phyloP scores from a whole-genome alignment of 148 eudicot genomes.

The Chenopodium suecicum region DNA sequence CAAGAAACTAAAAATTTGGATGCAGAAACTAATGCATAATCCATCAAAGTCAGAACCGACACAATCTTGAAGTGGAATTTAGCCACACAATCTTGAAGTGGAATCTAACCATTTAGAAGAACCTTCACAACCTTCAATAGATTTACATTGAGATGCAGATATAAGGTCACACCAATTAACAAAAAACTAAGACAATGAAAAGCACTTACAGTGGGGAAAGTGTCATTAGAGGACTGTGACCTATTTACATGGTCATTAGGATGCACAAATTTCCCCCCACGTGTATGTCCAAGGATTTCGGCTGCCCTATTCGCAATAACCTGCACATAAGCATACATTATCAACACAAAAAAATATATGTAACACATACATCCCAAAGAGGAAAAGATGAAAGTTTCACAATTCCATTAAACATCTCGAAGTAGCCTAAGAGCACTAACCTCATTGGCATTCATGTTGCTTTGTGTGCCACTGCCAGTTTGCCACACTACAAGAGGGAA shows the following conservation, averaged over 20 bases:
- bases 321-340: slow-evolving; percentile 35
- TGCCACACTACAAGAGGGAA: slow-evolving; percentile 98
- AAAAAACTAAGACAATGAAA: not conserved
- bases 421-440: slow-evolving; percentile 33
- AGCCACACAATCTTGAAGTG: not conserved
- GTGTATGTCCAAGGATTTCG: slow-evolving; percentile 92
- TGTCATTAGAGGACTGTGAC: slow-evolving; percentile 98
- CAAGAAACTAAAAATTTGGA: slow-evolving; percentile 2
- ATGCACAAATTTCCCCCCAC: slow-evolving; percentile 92
- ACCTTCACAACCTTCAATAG: not conserved
- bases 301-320: slow-evolving; percentile 98
- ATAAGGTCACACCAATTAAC: not conserved
- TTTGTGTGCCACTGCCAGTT: slow-evolving; percentile 98
- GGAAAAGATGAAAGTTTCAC: not conserved
- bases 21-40: not conserved
- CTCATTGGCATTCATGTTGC: slow-evolving; percentile 99
- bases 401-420: slow-evolving; percentile 5
- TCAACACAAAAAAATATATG: not conserved
- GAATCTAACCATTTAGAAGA: not conserved
- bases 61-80: not conserved
- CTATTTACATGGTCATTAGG: slow-evolving; percentile 99
- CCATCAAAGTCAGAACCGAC: not conserved
- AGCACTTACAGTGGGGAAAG: slow-evolving; percentile 88
- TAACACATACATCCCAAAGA: not conserved
- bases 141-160: not conserved